Evolutionary conservation across 148 eudicot genomes (phyloP), one percentile per base, ranked within the genome.

Genomic region (Amaranthus palmeri): DNA sequence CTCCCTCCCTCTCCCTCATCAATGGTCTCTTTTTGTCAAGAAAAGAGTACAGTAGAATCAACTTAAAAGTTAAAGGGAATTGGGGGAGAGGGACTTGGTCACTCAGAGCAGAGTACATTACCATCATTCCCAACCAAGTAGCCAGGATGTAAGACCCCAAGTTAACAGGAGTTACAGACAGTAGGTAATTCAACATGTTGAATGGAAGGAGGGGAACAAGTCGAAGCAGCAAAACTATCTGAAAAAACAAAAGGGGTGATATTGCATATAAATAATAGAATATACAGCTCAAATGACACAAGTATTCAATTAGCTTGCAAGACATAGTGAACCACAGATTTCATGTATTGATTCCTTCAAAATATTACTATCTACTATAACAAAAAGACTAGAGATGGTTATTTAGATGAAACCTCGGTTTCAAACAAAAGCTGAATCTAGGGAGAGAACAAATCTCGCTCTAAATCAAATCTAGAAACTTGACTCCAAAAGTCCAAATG

Each of bases 71-170:
- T 13, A 25, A 7, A 61, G 10, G 10, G 40, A 12, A n/a, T 48
- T 12, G 40, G 15, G 25, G 7, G 49, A 54, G 70, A 50, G 53
- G 65, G 68, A 48, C 13, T 41, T 56, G 18, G 25, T 54, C 4
- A 74, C 13, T 46, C 45, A 62, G 74, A 57, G 50, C 36, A 70
- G 50, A 42, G 59, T 17, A 53, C 25, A 52, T 36, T 88, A 92
- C 99, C 99, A 89, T 91, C 99, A 95, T 95, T 68, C 99, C 99
- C 85, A 95, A 72, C 99, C 99, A 95, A 56, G 99, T 86, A 68
- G 96, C 97, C 62, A 95, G 79, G 78, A 87, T 81, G 83, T 91
- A 92, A 56, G 88, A 80, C 70, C 88, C 86, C 65, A 89, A 52
- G 49, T 90, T 80, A 65, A 91, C 82, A 44, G 99, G 92, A 68